These are phyloP conservation scores for Raphanus raphanistrum DNA, from an alignment of 345 rosid genomes.

Conservation along the genomic window DNA sequence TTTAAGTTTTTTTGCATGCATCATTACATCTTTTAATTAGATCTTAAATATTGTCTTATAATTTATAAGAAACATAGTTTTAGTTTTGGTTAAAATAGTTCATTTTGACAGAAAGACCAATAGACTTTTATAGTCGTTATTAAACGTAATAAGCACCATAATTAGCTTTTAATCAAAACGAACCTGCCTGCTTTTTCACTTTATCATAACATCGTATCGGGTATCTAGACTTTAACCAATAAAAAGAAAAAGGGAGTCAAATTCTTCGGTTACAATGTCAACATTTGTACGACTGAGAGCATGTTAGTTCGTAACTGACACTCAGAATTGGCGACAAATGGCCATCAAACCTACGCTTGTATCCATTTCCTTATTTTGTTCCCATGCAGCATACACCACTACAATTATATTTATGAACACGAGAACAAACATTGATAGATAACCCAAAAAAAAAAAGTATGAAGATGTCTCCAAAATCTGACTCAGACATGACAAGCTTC, in stretches of 20 bases:
- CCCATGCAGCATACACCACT: slow-evolving; percentile 29
- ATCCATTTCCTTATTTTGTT: slow-evolving; percentile 21
- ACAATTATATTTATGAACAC: slow-evolving; percentile 28
- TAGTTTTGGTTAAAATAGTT: not conserved
- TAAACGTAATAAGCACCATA: not conserved
- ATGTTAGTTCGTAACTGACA: slow-evolving; percentile 16
- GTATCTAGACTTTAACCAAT: not conserved
- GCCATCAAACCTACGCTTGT: slow-evolving; percentile 28
- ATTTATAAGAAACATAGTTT: too few relatives aligned
- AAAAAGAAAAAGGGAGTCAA: not conserved
- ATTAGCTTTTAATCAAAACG: not conserved
- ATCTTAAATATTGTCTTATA: too few relatives aligned
- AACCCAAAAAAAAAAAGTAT: not conserved
- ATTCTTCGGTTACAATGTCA: slow-evolving; percentile 24
- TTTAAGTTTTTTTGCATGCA: too few relatives aligned
- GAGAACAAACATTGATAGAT: slow-evolving; percentile 17
- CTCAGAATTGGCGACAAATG: slow-evolving; percentile 29
- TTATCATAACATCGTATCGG: not conserved
- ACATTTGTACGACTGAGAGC: not conserved
- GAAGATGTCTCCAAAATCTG: slow-evolving; percentile 60
- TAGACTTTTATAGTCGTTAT: not conserved
- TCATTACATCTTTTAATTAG: too few relatives aligned
- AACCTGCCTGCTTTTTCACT: not conserved
- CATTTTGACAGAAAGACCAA: not conserved
- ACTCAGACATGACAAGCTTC: slow-evolving; percentile 68